phyloP scores from a whole-genome alignment of 2,329 filamentous ascomycete genomes.

The Fusarium azukiicola region DNA sequence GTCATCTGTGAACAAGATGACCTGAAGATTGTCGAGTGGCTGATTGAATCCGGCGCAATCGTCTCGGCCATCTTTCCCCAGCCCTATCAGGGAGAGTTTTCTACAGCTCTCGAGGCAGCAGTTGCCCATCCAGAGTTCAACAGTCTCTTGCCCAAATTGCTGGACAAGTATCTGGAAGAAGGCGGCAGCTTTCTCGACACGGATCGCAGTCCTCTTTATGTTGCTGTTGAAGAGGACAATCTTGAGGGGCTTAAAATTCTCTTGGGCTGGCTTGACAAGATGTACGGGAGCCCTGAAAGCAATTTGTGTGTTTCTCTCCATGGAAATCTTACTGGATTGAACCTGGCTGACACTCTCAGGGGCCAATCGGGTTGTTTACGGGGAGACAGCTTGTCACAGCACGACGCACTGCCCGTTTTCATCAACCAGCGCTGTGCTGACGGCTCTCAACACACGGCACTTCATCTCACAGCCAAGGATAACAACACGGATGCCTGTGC shows the following conservation, averaged over 20 bases:
- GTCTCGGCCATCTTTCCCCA: background rate
- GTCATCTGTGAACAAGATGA: background rate
- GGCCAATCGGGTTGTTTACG: rapidly evolving
- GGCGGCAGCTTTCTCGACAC: background rate
- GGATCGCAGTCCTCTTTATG: background rate
- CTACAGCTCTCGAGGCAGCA: background rate
- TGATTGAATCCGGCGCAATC: background rate
- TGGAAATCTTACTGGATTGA: no score
- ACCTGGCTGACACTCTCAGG: background rate
- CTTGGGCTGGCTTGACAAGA: background rate
- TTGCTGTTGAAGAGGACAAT: background rate
- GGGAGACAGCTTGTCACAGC: background rate
- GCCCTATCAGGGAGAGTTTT: background rate
- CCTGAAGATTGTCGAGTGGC: background rate
- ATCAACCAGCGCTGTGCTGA: background rate
- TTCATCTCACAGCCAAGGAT: background rate
- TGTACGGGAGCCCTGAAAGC: background rate
- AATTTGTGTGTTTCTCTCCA: background rate
- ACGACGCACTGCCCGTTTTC: background rate
- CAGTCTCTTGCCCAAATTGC: background rate
- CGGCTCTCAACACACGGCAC: rapidly evolving
- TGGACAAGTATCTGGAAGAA: conserved; percentile 7
- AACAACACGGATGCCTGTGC: background rate
- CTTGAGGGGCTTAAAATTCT: background rate
- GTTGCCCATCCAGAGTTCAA: background rate